These are phyloP conservation scores for Candida hungchunana DNA, from an alignment of 805 yeast species.

Conservation along the genomic window DNA sequence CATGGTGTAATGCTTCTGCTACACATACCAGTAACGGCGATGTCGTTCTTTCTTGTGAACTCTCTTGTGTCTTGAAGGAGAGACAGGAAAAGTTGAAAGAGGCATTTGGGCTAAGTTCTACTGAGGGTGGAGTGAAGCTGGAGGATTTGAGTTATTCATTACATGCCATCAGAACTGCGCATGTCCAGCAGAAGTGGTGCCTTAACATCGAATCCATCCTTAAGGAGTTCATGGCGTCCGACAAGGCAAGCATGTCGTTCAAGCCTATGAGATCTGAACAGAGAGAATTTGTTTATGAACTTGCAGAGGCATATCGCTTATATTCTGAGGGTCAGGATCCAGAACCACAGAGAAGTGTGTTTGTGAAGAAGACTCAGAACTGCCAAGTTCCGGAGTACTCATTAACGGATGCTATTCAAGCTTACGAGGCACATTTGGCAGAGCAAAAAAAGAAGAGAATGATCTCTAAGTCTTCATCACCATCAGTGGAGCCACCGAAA, in stretches of 20 bases:
- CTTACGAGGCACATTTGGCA: constrained; percentile 31
- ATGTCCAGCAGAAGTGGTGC: constrained; percentile 65
- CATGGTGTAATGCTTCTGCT: constrained; percentile 55
- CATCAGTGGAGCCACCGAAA: not conserved
- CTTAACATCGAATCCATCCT: constrained; percentile 52
- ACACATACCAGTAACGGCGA: constrained; percentile 30
- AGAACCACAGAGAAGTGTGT: constrained; percentile 75
- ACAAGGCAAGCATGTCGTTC: constrained; percentile 49
- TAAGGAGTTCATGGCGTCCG: constrained; percentile 41
- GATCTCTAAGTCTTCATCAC: not conserved
- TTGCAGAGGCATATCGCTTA: constrained; percentile 55
- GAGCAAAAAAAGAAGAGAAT: constrained; percentile 22
- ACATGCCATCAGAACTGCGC: constrained; percentile 18
- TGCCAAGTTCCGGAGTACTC: constrained; percentile 39
- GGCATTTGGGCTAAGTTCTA: constrained; percentile 45
- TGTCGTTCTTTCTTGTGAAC: constrained; percentile 56
- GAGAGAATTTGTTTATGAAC: constrained; percentile 63
- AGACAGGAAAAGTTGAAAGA: constrained; percentile 59
- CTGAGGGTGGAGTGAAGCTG: constrained; percentile 8
- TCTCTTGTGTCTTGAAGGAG: constrained; percentile 56
- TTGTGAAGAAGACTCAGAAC: constrained; percentile 37
- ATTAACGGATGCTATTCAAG: constrained; percentile 40
- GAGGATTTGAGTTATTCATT: constrained; percentile 22
- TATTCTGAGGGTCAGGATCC: constrained; percentile 74
- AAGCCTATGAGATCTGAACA: constrained; percentile 70